Base-by-base conservation (phyloP, 225 moss, liverwort and hornwort genomes). In the Thuidium tamariscinum region DNA sequence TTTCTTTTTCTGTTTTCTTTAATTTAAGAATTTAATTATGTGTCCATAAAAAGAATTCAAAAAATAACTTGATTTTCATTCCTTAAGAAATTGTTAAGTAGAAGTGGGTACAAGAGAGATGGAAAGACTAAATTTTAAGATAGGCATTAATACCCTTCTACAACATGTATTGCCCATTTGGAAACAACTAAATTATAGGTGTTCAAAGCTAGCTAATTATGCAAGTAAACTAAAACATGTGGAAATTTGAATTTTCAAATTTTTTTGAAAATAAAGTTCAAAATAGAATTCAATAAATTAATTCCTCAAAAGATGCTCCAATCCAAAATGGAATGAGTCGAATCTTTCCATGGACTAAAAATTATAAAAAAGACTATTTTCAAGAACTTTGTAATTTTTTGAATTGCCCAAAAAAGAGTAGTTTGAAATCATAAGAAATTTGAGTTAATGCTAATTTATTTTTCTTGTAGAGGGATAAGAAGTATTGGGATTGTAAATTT, bases 101-200 rank as follows among this genome's bases (percentile, higher is more conserved):
- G 37, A 37, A 37, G 13, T 37, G 7, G 2, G 0, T 68, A 23
- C 7, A 39, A 23, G 39, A 41, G 32, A 41, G 32, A 17, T 7
- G 23, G 21, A 39, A 37, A 7, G 14, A 39, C 4, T 69, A 41
- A 41, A 69, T 69, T 1, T 15, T 65, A 19, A n/a, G 65, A 20
- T 65, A 65, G 2, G 3, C 65, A 65, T n/a, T n/a, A n/a, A n/a
- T 11, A 65, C 1, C 19, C 11, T 19, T 65, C 11, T 36, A 36
- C 2, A 6, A 3, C 10, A n/a, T 1, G 0, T 63, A 63, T 0
- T 7, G 1, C 9, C 3, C 9, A 16, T 63, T 34, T 9, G 1
- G 34, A 17, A 34, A 9, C 17, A 63, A 9, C 5, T 34, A 9
- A 17, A 32, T 17, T 34, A 17, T 2, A 17, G 1, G 5, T 63